These are phyloP conservation scores for Hymenoscyphus linearis DNA, from an alignment of 2,329 filamentous ascomycete genomes.

Conservation along the genomic window DNA sequence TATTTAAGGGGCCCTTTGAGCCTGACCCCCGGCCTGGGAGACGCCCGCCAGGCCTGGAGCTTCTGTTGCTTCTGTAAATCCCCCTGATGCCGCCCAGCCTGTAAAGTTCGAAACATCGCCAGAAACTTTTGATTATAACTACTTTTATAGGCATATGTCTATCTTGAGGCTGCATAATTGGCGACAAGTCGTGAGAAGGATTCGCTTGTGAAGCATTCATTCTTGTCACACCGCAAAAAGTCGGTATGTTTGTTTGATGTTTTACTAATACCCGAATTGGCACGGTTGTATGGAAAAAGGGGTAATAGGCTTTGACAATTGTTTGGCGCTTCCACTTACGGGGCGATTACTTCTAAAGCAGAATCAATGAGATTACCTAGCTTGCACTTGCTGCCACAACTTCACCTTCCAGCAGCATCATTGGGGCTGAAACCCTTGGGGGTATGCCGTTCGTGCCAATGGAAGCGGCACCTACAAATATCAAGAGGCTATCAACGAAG, in stretches of 20 bases:
- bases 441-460: slow-evolving; percentile 1
- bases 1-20: background rate
- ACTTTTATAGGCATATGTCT: background rate
- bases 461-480: background rate
- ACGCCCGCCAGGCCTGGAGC: too few relatives aligned
- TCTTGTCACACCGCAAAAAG: background rate
- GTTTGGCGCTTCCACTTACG: background rate
- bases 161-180: too few relatives aligned
- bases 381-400: slow-evolving; percentile 6
- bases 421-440: slow-evolving; percentile 3
- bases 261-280: background rate
- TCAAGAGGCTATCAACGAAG: too few relatives aligned
- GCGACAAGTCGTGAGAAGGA: background rate
- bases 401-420: background rate
- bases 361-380: background rate
- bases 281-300: background rate
- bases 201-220: background rate
- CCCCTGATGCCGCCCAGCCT: background rate
- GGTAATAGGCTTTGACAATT: background rate
- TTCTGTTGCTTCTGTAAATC: background rate
- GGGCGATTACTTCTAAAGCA: background rate
- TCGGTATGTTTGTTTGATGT: background rate
- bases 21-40: background rate
- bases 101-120: background rate
- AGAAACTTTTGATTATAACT: background rate